Evolutionary conservation across 495 filamentous ascomycete genomes (phyloP), one percentile per base, ranked within the genome.

Genomic region (Annulohypoxylon maeteangense): DNA sequence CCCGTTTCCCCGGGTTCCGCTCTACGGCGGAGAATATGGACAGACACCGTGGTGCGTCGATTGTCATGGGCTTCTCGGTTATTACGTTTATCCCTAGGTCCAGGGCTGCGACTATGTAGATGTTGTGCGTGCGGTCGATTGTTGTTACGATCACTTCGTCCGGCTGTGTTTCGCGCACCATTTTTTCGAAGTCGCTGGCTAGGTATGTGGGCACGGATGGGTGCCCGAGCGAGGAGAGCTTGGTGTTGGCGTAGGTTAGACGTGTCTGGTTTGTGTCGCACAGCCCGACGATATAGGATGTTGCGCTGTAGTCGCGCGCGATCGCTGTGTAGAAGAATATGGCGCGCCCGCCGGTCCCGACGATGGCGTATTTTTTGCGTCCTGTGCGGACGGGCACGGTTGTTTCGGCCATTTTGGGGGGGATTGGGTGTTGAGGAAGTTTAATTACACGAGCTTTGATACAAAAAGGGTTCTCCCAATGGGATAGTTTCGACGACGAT

Each of bases 31-130:
- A 76, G 67, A 85, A 77, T 65, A 88, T 87, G 36, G 77, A 74
- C 2, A 78, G 80, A 73, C 86, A 87, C 18, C 85, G 83, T 14
- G 80, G 77, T 7, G 82, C 86, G 67, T 88, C 86, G 73, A 87
- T 81, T 3, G 84, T 87, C 87, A 89, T 89, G 14, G 87, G 87
- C 61, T 89, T 89, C 70, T 89, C 86, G 14, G 83, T 87, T 44
- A 88, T 78, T 3, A 87, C 86, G 74, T 84, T 81, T 71, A 84
- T 84, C n/a, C 86, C 86, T 1, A 87, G 78, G 55, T 87, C 83
- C 57, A 89, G 77, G 4, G 86, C 84, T 14, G 81, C 81, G 25
- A 84, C 75, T 64, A 87, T 87, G 76, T 89, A 88, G 20, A 74
- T 76, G 68, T 88, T 76, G 76, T 89, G 86, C 6, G 84, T 85